Evolutionary conservation across 768 basidiomycete genomes (phyloP), one percentile per base, ranked within the genome.

Genomic region (Lactifluus volemus): DNA sequence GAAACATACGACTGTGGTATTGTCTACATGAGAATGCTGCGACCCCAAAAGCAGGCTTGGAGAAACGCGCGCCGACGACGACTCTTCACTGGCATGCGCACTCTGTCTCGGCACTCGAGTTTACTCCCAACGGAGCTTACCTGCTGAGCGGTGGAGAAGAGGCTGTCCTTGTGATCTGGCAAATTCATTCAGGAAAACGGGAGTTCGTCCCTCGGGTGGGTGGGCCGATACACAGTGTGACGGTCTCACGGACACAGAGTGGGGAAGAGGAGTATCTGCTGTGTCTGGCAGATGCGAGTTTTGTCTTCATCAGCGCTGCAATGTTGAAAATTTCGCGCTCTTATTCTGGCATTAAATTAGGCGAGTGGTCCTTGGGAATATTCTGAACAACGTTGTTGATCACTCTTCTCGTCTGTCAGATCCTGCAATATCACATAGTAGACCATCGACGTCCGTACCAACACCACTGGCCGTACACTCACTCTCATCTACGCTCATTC

Each of bases 11-110:
- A 38, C 71, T 98, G 8, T 98, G 96, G 94, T 94, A 97, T 71
- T 96, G 92, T 72, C 78, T 96, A 17, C 82, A 86, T 63, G 81
- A 87, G 67, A 77, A 77, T 25, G 69, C 79, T 29, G 69, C 73
- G 36, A 41, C 63, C 41, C 80, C 79, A 67, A 77, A 78, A 45
- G 76, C 78, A 39, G 84, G 84, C 15, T 81, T 88, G 38, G 89
- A 88, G 72, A 90, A 87, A 72, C 84, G 82, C 59, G 82, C 92
- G 1, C 88, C 91, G 68, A 95, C 92, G 0, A 86, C 90, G 3
- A 81, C 84, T 5, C 73, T 98, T 54, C 96, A 98, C 73, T 99
- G 97, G 97, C 97, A 99, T 70, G 89, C 96, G 2, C 96, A 98
- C 70, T 83, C 92, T 4, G 90, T 98, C 17, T 85, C 89, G 3